Evolutionary conservation across 768 basidiomycete species (phyloP), one percentile per base, ranked within the genome.

Genomic region (Chalciporus piperatus): DNA sequence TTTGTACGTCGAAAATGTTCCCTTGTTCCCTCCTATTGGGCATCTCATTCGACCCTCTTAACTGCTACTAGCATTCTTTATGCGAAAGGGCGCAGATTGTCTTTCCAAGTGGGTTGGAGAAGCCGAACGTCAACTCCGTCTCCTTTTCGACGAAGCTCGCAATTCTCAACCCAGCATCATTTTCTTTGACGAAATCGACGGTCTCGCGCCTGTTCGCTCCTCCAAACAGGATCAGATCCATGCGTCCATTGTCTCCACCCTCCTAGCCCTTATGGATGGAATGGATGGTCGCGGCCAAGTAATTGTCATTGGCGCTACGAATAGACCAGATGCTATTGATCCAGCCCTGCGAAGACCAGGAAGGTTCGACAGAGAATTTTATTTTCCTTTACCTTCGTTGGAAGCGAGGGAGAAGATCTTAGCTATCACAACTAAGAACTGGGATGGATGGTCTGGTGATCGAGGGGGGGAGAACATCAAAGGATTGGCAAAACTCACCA

Each of bases 41-140:
- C 25, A 48, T 27, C 45, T 52, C 17, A 48, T 37, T 37, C n/a
- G 35, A 19, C 25, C 12, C 11, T 19, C 2, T n/a, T 5, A 4
- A 37, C 10, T 20, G 51, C 30, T 22, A 19, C 45, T 58, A 95
- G 94, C 97, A 2, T 99, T 99, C 76, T 99, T 96, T 78, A 98
- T 99, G 97, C 87, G 97, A 44, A 99, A 99, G 72, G 97, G 97
- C 17, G 97, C 97, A 30, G 97, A 99, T 70, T 92, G 90, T 59
- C 77, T 98, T 25, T 95, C 93, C 7, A 99, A 99, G 74, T 99
- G 96, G 96, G 97, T 99, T 12, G 97, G 97, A 47, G 97, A 99
- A 72, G 96, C 97, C 6, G 97, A 98, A 65, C 84, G 97, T 2
- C 96, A 98, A 67, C 78, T 99, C 3, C 84, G 97, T 1, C 78